A percentile compares a stretch with the other conserved stretches of the same genome.
Evolutionary conservation across 2,329 filamentous ascomycete species (phyloP).

Genomic region (Ophiocordyceps camponoti-leonardi): DNA sequence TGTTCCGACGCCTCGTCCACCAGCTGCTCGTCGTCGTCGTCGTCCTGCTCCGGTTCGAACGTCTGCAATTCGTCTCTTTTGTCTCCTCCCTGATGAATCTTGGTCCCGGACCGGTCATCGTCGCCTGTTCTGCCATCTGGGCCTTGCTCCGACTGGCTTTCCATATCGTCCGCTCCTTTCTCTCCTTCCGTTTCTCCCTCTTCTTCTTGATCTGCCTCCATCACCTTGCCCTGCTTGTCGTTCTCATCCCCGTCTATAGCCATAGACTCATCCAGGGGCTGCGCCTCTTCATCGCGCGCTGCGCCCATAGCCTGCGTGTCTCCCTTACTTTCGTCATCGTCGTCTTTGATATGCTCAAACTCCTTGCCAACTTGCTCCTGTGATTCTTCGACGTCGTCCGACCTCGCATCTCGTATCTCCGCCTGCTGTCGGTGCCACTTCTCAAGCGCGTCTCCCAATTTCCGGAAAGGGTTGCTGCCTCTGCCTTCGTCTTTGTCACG

Average conservation of each 20-base stretch:
- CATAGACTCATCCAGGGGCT: slow-evolving; percentile 74
- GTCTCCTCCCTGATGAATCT: slow-evolving; percentile 40
- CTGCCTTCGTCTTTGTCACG: slow-evolving; percentile 24
- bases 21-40: slow-evolving; percentile 23
- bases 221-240: slow-evolving; percentile 24
- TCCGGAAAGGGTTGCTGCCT: slow-evolving; percentile 65
- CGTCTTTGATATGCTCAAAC: slow-evolving; percentile 70
- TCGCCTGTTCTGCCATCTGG: slow-evolving; percentile 24
- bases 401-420: slow-evolving; percentile 49
- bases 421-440: slow-evolving; percentile 80
- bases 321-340: slow-evolving; percentile 56
- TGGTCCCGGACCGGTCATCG: slow-evolving; percentile 40
- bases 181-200: slow-evolving; percentile 27
- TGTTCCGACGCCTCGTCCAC: slow-evolving; percentile 40
- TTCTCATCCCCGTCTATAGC: slow-evolving; percentile 59
- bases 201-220: slow-evolving; percentile 28
- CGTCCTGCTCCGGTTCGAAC: slow-evolving; percentile 20
- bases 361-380: slow-evolving; percentile 58
- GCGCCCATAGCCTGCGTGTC: slow-evolving; percentile 85
- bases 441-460: slow-evolving; percentile 82
- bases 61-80: slow-evolving; percentile 23
- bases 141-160: slow-evolving; percentile 17
- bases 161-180: slow-evolving; percentile 22
- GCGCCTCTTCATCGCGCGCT: slow-evolving; percentile 72
- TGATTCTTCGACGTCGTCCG: slow-evolving; percentile 29